A percentile compares a stretch with the other conserved stretches of the same genome.
phyloP scores from a whole-genome alignment of 2,329 filamentous ascomycete species.

The Cadophora malorum region DNA sequence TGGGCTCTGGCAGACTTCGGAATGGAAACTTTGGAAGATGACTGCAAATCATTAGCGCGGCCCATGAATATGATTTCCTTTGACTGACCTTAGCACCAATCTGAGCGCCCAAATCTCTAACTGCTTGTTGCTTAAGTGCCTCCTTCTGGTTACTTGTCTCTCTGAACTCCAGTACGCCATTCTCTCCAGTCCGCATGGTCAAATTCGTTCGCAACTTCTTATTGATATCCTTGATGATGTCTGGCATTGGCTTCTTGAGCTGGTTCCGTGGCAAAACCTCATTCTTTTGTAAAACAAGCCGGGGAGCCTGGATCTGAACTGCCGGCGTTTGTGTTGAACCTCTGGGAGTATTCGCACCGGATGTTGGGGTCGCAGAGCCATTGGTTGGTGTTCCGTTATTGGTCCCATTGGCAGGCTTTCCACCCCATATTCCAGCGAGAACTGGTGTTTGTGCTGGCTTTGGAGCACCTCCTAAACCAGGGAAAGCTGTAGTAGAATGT shows the following conservation, averaged over 20 bases:
- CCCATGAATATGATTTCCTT: background rate
- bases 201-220: slow-evolving; percentile 88
- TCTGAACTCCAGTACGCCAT: slow-evolving; percentile 79
- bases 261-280: slow-evolving; percentile 77
- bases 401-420: slow-evolving; percentile 64
- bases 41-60: slow-evolving; percentile 49
- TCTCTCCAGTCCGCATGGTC: slow-evolving; percentile 75
- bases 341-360: slow-evolving; percentile 54
- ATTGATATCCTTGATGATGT: slow-evolving; percentile 91
- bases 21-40: slow-evolving; percentile 77
- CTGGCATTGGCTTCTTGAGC: slow-evolving; percentile 82
- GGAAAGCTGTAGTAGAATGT: slow-evolving; percentile 89
- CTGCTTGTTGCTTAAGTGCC: slow-evolving; percentile 74
- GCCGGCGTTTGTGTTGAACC: slow-evolving; percentile 63
- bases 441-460: slow-evolving; percentile 60
- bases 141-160: slow-evolving; percentile 83
- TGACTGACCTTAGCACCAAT: slow-evolving; percentile 78
- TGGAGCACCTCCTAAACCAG: slow-evolving; percentile 76
- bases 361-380: slow-evolving; percentile 66
- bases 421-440: slow-evolving; percentile 75
- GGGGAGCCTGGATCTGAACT: slow-evolving; percentile 80
- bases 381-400: slow-evolving; percentile 52
- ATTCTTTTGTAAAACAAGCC: slow-evolving; percentile 73
- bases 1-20: slow-evolving; percentile 83
- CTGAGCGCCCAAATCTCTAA: slow-evolving; percentile 87